Evolutionary conservation across 805 yeast genomes (phyloP).

Genomic region (Nakazawaea ambrosiae): DNA sequence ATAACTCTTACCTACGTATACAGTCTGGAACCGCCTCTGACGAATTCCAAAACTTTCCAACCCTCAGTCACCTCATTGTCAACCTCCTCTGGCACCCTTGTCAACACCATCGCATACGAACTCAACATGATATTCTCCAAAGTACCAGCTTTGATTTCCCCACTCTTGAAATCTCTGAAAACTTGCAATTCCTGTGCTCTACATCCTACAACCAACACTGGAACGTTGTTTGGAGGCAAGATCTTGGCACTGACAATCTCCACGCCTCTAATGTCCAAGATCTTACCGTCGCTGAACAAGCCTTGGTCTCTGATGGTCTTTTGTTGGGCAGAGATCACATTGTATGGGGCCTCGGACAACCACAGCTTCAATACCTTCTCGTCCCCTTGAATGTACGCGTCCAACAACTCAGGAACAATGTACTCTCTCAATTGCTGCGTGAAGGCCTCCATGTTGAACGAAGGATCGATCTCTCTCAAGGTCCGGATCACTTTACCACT

Average conservation of each 20-base stretch:
- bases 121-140: slow-evolving; percentile 89
- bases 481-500: slow-evolving; percentile 84
- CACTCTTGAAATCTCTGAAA: slow-evolving; percentile 84
- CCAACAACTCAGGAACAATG: slow-evolving; percentile 91
- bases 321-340: slow-evolving; percentile 89
- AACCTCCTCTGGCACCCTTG: slow-evolving; percentile 88
- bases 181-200: slow-evolving; percentile 94
- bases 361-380: slow-evolving; percentile 75
- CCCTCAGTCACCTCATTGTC: slow-evolving; percentile 91
- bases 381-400: slow-evolving; percentile 91
- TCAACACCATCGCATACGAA: slow-evolving; percentile 93
- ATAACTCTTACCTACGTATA: too few species aligned
- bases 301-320: slow-evolving; percentile 91
- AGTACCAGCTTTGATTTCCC: slow-evolving; percentile 92
- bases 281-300: slow-evolving; percentile 81
- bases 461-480: slow-evolving; percentile 86
- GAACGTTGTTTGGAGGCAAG: slow-evolving; percentile 84
- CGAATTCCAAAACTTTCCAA: slow-evolving; percentile 93
- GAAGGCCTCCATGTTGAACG: slow-evolving; percentile 73
- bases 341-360: slow-evolving; percentile 96
- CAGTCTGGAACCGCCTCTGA: slow-evolving; percentile 85
- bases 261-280: slow-evolving; percentile 91
- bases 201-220: slow-evolving; percentile 89
- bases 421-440: slow-evolving; percentile 80
- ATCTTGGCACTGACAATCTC: slow-evolving; percentile 84